Base-by-base conservation (phyloP, 2,329 filamentous ascomycete species). In the Botrytis cinerea region DNA sequence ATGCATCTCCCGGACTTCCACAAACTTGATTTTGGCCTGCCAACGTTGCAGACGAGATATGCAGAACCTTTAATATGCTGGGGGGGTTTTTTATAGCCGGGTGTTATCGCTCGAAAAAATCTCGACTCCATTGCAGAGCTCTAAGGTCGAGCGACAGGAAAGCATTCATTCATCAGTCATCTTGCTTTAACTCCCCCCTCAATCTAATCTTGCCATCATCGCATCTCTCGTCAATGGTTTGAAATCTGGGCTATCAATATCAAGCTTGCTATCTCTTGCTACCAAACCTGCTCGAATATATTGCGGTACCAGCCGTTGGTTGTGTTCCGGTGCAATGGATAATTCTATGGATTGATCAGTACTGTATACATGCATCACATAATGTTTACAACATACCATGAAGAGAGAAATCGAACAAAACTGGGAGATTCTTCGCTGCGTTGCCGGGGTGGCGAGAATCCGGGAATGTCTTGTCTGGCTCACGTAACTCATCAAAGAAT, bases 121-220 rank as follows among this genome's bases (percentile, higher is more conserved):
- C 72, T 75, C 57, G 75, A 77, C 78, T 75, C 76, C 72, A 78
- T 66, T 46, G 73, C 40, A 75, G 77, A 80, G 78, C 73, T 75
- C 69, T 73, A 76, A 54, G 74, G 64, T 76, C 75, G 76, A 81
- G 77, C 77, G 75, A 79, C 77, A 78, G 76, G 77, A 79, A 81
- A 80, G 77, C 77, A 80, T 80, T 77, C 78, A 78, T 78, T 81
- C 79, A 73, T 81, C 75, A 79, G 76, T 81, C 76, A 76, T 79
- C 25, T 73, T 74, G 73, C 72, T 67, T 72, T 60, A 75, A 43
- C 62, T 69, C 71, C 73, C 28, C 40, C 40, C 84, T 95, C 92
- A 99, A 85, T 99, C 96, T 84, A 99, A 87, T 84, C 95, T 94
- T 74, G 96, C 96, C 86, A 97, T 93, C 96, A 99, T 98, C 83